Evolutionary conservation across 78 protist species (phyloP).

Genomic region (Dictyostelium firmibasis): DNA sequence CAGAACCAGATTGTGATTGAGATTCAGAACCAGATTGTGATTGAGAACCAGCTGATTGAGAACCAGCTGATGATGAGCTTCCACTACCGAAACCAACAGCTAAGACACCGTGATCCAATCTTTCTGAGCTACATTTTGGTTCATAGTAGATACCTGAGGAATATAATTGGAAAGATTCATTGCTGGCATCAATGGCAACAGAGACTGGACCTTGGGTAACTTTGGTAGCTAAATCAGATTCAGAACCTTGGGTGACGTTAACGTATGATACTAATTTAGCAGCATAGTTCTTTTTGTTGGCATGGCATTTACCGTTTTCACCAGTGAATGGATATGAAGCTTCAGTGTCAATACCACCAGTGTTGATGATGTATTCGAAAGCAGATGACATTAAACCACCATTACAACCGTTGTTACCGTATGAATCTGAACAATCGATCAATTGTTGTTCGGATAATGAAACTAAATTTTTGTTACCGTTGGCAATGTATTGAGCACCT

Average conservation of each 20-base stretch:
- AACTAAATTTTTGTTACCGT: not conserved
- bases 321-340: conserved; percentile 90
- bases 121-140: conserved; percentile 60
- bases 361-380: conserved; percentile 77
- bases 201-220: conserved; percentile 81
- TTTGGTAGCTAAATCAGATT: conserved; percentile 63
- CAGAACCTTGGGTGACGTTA: conserved; percentile 73
- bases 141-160: conserved; percentile 87
- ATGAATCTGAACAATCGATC: conserved; percentile 70
- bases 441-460: conserved; percentile 85
- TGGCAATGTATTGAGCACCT: conserved; percentile 46
- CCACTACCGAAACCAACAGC: conserved; percentile 86
- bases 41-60: not conserved
- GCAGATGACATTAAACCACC: conserved; percentile 86
- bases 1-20: not conserved
- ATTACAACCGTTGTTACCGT: conserved; percentile 85
- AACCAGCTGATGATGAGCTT: not conserved
- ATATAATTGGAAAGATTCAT: conserved; percentile 91
- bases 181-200: conserved; percentile 91
- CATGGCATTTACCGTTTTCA: conserved; percentile 39
- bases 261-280: conserved; percentile 58
- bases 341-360: conserved; percentile 87
- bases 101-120: conserved; percentile 92
- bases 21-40: not conserved
- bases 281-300: conserved; percentile 6